Evolutionary conservation across 305 asterid species (phyloP).

Genomic region (Fraxinus sp.): DNA sequence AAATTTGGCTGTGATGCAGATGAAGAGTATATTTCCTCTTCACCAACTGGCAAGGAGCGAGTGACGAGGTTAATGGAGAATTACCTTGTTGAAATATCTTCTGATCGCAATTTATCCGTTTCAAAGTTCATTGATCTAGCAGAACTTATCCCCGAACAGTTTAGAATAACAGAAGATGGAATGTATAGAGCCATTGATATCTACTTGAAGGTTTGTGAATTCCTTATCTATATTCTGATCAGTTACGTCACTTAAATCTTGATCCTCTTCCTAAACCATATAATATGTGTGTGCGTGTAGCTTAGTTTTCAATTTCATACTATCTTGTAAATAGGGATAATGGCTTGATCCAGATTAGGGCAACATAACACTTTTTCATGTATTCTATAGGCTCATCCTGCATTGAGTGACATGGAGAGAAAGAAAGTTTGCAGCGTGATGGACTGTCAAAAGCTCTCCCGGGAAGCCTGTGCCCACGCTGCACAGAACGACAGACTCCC

Average conservation of each 20-base stretch:
- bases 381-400: slow-evolving; percentile 74
- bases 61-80: slow-evolving; percentile 63
- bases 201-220: slow-evolving; percentile 66
- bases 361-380: neutral
- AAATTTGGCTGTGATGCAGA: slow-evolving; percentile 29
- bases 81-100: slow-evolving; percentile 74
- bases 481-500: slow-evolving; percentile 91
- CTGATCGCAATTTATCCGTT: slow-evolving; percentile 66
- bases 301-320: no score
- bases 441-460: slow-evolving; percentile 91
- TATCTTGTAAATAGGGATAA: neutral
- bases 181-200: slow-evolving; percentile 90
- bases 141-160: slow-evolving; percentile 69
- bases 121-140: slow-evolving; percentile 60
- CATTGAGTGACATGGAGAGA: slow-evolving; percentile 72
- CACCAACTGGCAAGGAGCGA: neutral
- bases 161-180: slow-evolving; percentile 67
- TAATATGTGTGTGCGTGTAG: no score
- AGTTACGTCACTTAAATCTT: neutral
- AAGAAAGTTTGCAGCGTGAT: slow-evolving; percentile 79
- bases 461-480: slow-evolving; percentile 89
- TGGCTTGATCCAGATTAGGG: neutral
- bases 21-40: slow-evolving; percentile 38
- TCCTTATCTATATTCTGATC: neutral
- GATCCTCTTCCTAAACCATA: neutral